phyloP scores from a whole-genome alignment of 2,329 filamentous ascomycete species.

The Nannizzia gypsea region DNA sequence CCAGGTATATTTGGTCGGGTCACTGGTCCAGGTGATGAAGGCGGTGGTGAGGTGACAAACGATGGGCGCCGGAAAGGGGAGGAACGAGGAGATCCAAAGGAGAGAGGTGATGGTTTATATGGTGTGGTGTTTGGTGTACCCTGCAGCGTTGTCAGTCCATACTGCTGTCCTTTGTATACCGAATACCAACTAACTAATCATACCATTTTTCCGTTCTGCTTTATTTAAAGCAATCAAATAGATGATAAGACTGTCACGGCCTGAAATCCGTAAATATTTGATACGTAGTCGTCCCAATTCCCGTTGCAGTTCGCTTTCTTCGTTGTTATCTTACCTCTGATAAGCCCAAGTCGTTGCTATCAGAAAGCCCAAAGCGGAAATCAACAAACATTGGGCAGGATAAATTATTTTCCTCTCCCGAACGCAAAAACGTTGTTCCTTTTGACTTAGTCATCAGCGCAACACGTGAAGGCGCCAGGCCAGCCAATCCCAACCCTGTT shows the following conservation, averaged over 20 bases:
- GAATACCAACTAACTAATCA: background rate
- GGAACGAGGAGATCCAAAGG: conserved; percentile 57
- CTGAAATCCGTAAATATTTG: too few species aligned
- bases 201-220: background rate
- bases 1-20: conserved; percentile 38
- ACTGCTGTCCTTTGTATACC: background rate
- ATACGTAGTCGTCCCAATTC: too few species aligned
- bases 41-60: conserved; percentile 38
- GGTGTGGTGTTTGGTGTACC: conserved; percentile 44
- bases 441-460: background rate
- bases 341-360: background rate
- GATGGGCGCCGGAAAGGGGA: conserved; percentile 59
- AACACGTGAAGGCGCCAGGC: background rate
- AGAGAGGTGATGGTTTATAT: conserved; percentile 61
- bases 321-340: background rate
- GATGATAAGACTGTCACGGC: too few species aligned
- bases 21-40: conserved; percentile 45
- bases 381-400: background rate
- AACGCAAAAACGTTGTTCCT: background rate
- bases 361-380: background rate
- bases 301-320: too few species aligned
- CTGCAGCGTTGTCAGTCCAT: conserved; percentile 14
- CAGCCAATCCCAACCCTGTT: background rate
- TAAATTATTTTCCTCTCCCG: background rate
- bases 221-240: background rate